phyloP scores from a whole-genome alignment of 2,329 filamentous ascomycete genomes.

The Bipolaris victoriae region DNA sequence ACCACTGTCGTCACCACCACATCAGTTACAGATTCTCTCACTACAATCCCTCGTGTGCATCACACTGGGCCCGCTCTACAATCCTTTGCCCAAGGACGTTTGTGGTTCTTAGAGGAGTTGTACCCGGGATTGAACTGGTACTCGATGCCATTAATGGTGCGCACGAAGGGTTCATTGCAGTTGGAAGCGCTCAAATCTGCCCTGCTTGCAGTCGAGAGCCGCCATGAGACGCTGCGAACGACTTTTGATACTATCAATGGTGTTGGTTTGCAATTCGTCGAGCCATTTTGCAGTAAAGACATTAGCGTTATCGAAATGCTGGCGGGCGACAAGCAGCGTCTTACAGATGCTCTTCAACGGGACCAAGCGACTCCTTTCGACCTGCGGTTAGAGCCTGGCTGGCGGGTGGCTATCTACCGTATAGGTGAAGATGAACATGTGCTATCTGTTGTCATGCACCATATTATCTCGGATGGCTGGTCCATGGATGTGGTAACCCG shows the following conservation, averaged over 20 bases:
- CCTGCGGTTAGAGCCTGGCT: background rate
- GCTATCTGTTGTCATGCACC: conserved; percentile 16
- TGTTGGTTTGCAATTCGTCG: background rate
- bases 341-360: background rate
- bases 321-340: background rate
- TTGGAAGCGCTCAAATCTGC: conserved; percentile 1
- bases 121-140: conserved; percentile 8
- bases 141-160: background rate
- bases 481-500: conserved; percentile 5
- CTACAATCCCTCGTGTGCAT: background rate
- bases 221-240: conserved; percentile 8
- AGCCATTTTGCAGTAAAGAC: background rate
- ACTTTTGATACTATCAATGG: background rate
- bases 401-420: conserved; percentile 1
- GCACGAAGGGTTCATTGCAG: background rate
- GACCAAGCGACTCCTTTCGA: conserved; percentile 6
- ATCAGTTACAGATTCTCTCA: background rate
- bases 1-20: conserved; percentile 1
- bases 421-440: background rate
- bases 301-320: background rate
- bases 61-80: background rate
- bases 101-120: conserved; percentile 9
- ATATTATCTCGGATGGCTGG: conserved; percentile 19
- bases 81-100: conserved; percentile 3
- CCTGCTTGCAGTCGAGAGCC: background rate